phyloP scores from a whole-genome alignment of 257 asterid species.

The Primulina huaijiensis region DNA sequence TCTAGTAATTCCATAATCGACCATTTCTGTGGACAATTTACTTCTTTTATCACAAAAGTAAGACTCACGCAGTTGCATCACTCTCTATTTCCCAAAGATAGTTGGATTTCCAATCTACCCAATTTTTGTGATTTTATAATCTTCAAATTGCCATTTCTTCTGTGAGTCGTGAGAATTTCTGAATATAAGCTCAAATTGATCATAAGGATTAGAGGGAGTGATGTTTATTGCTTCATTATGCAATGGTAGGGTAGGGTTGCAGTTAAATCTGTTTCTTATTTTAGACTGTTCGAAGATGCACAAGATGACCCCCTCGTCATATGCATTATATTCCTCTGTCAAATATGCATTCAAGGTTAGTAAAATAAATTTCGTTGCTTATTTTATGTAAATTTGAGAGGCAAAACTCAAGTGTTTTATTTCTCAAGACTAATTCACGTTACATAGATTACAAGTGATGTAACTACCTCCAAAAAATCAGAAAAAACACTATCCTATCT shows the following conservation, averaged over 20 bases:
- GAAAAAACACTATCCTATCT: too few relatives aligned
- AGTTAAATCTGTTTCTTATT: not conserved
- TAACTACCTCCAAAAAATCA: too few relatives aligned
- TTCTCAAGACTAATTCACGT: too few relatives aligned
- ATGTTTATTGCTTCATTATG: not conserved
- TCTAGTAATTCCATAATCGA: not conserved
- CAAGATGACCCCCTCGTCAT: constrained; percentile 10
- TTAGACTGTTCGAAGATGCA: not conserved
- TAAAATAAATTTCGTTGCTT: constrained; percentile 4
- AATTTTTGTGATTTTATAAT: not conserved
- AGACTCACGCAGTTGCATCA: not conserved
- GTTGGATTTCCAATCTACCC: constrained; percentile 1
- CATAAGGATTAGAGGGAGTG: too few relatives aligned
- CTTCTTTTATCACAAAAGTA: too few relatives aligned
- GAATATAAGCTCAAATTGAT: too few relatives aligned
- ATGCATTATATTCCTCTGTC: constrained; percentile 6
- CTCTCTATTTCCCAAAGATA: not conserved
- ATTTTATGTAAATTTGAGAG: not conserved
- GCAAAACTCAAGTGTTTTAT: too few relatives aligned
- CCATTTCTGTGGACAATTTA: not conserved
- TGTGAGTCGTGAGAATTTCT: not conserved
- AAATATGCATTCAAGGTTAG: constrained; percentile 10
- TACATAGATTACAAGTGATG: too few relatives aligned
- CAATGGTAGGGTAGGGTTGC: not conserved
- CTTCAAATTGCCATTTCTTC: too few relatives aligned